Evolutionary conservation across 176 grass and related monocot species (phyloP).

Genomic region (Chrysopogon serrulatus): DNA sequence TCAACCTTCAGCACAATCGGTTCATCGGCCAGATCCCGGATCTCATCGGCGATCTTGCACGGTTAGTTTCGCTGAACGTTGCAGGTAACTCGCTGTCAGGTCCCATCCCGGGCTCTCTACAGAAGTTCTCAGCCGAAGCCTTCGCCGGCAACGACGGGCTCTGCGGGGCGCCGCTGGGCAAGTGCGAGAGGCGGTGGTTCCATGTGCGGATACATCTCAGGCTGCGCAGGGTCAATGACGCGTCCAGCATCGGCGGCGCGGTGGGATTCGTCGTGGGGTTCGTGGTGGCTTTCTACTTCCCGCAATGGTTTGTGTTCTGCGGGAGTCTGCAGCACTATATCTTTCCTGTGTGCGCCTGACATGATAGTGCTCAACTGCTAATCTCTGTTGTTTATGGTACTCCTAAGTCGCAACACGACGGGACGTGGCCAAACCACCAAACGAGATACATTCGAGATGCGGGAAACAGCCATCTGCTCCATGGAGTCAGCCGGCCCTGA

Average conservation of each 20-base stretch:
- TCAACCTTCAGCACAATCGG: constrained; percentile 37
- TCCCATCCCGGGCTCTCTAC: background rate
- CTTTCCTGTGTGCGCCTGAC: background rate
- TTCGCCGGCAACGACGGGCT: constrained; percentile 1
- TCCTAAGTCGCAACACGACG: too few species aligned
- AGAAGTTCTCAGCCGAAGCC: background rate
- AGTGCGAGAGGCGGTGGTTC: background rate
- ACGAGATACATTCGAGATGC: too few species aligned
- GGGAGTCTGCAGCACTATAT: background rate
- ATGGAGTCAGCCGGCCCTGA: too few species aligned
- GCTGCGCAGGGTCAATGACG: background rate
- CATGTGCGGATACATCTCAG: background rate
- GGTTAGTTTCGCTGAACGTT: constrained; percentile 6
- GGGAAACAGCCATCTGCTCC: too few species aligned
- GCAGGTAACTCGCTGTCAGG: constrained; percentile 13
- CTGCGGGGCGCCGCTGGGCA: background rate
- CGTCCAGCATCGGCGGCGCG: background rate
- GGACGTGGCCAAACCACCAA: too few species aligned
- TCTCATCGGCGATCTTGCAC: background rate
- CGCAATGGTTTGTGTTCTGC: background rate
- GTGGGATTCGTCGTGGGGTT: background rate
- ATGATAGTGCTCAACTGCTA: too few species aligned
- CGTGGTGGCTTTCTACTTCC: background rate
- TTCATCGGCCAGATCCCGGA: constrained; percentile 27
- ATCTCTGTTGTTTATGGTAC: too few species aligned